Percentiles rank a stretch among this genome's conserved stretches.
These are phyloP conservation scores for Physcomitrellopsis africana DNA, from an alignment of 225 moss, liverwort and hornwort species.

Conservation along the genomic window DNA sequence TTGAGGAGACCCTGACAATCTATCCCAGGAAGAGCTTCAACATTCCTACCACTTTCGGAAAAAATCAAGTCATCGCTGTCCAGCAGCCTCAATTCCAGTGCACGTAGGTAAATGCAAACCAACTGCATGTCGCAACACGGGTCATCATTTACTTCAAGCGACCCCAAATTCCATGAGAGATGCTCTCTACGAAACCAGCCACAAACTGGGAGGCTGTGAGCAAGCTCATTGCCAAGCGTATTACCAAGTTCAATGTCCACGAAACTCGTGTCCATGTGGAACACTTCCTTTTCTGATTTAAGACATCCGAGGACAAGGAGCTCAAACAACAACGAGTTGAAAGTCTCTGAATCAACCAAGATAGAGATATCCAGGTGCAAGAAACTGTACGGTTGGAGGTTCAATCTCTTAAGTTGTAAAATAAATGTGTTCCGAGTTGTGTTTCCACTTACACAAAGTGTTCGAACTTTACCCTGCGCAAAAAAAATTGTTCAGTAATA, in stretches of 20 bases:
- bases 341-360: conserved; percentile 44
- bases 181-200: conserved; percentile 56
- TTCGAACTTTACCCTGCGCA: conserved; percentile 52
- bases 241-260: conserved; percentile 60
- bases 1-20: conserved; percentile 44
- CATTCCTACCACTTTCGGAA: conserved; percentile 38
- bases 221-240: conserved; percentile 62
- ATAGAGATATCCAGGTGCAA: conserved; percentile 63
- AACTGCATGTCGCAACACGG: conserved; percentile 47
- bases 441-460: conserved; percentile 53
- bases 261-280: conserved; percentile 48
- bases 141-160: conserved; percentile 52
- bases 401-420: conserved; percentile 41
- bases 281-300: conserved; percentile 58
- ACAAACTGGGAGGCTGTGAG: conserved; percentile 51
- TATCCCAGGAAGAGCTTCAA: conserved; percentile 34
- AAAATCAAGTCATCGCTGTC: conserved; percentile 47
- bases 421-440: conserved; percentile 48
- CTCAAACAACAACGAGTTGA: conserved; percentile 66
- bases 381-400: conserved; percentile 39
- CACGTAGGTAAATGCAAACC: conserved; percentile 53
- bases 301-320: conserved; percentile 63
- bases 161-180: conserved; percentile 49
- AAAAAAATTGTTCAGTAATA: background rate
- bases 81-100: conserved; percentile 46